Base-by-base conservation (phyloP, 2,329 filamentous ascomycete genomes). In the Fusarium sp. region DNA sequence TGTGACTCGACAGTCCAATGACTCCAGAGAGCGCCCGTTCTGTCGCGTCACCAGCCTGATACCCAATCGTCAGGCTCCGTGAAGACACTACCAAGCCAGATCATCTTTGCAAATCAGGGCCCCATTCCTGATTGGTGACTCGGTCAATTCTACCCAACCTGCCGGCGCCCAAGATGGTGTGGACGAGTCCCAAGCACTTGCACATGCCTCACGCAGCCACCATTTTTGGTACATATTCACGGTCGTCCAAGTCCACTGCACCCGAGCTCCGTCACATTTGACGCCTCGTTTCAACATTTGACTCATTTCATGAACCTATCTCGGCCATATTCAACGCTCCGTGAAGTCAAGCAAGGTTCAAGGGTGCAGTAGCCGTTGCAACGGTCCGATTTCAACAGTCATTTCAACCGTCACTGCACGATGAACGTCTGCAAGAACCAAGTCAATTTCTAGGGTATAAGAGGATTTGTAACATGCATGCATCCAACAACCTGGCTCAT, bases 191-290 rank as follows among this genome's bases (percentile, higher is more conserved):
- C 58, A 51, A 51, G 27, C 11, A 62, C 46, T 51, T 44, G 62
- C 73, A 75, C 73, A 58, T 53, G 68, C 66, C 67, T 74, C 68
- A 74, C 70, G 71, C 53, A 58, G 67, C 75, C 56, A 65, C 65
- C 64, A 63, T 49, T 29, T 55, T 31, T 40, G 35, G 44, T 69
- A 60, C 64, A 68, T 57, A 49, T 64, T 36, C 70, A 71, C 56
- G 59, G 51, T 60, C 44, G 42, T 51, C 31, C 57, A 33, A 38
- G 12, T 35, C 4, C 40, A 10, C 24, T 57, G 24, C 10, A 20
- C 46, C 14, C 16, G 8, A 57, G 7, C 20, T 29, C 35, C 17
- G 17, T 53, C 24, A 49, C 8, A 17, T 16, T 46, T 27, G 16
- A 51, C 46, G 17, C 46, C 20, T 35, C n/a, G 5, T 24, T 69